These are phyloP conservation scores for Leccinum griseonigrum DNA, from an alignment of 1,284 basidiomycete genomes.

Conservation along the genomic window DNA sequence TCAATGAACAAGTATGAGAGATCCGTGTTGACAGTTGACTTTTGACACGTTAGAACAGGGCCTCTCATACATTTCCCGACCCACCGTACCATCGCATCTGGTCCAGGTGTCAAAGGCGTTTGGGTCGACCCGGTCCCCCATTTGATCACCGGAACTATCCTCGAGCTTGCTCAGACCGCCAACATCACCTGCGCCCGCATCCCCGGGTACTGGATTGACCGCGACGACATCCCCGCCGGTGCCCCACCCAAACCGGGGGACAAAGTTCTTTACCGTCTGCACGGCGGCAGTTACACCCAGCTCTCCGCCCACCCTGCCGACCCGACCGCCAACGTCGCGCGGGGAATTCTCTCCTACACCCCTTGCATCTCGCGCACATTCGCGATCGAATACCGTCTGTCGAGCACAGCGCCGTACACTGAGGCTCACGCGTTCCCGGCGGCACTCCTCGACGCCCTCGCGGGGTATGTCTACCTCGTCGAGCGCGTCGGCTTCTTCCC, in stretches of 20 bases:
- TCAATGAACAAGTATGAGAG: background rate
- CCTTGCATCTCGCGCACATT: conserved; percentile 35
- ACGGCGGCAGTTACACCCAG: conserved; percentile 32
- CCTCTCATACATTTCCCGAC: conserved; percentile 14
- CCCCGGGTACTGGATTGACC: conserved; percentile 40
- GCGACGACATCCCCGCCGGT: conserved; percentile 12
- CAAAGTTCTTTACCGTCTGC: conserved; percentile 35
- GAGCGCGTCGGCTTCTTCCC: conserved; percentile 41
- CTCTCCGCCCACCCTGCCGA: conserved; percentile 29
- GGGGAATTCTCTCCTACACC: conserved; percentile 27
- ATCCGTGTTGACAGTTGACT: background rate
- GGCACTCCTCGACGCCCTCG: conserved; percentile 52
- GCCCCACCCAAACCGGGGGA: conserved; percentile 31
- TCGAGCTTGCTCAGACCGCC: conserved; percentile 14
- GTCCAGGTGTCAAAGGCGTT: conserved; percentile 20
- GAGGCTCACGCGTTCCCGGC: conserved; percentile 45
- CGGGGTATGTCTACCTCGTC: conserved; percentile 52
- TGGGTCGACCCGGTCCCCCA: conserved; percentile 24
- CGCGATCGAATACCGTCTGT: conserved; percentile 43
- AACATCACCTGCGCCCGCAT: conserved; percentile 30
- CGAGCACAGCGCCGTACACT: conserved; percentile 26
- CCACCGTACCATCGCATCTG: conserved; percentile 16
- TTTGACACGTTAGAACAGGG: conserved; percentile 15
- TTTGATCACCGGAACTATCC: conserved; percentile 20
- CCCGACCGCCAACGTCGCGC: conserved; percentile 24